phyloP scores from a whole-genome alignment of 441 rosid genomes.

The Arabidopsis lyrata region DNA sequence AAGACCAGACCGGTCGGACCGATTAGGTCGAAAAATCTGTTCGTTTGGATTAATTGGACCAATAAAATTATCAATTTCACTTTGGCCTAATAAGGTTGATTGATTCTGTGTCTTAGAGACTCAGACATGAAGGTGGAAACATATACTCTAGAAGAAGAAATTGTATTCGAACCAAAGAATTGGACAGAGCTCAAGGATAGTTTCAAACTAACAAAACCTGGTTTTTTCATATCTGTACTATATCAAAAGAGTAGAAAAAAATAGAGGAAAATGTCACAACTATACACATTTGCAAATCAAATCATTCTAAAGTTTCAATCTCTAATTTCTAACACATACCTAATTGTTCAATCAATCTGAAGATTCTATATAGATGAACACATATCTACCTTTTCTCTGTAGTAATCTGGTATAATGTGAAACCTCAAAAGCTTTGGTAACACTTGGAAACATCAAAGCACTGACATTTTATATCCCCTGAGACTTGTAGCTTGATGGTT shows the following conservation, averaged over 20 bases:
- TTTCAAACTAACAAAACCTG: slow-evolving; percentile 10
- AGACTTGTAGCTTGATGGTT: slow-evolving; percentile 9
- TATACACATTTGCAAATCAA: slow-evolving; percentile 10
- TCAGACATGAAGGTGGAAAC: not conserved
- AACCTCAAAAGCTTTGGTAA: slow-evolving; percentile 10
- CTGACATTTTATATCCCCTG: not conserved
- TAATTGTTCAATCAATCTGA: not conserved
- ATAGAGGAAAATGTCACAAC: slow-evolving; percentile 6
- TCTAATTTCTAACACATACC: not conserved
- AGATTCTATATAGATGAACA: not conserved
- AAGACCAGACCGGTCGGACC: not conserved
- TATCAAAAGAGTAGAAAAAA: not conserved
- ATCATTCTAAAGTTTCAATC: slow-evolving; percentile 17
- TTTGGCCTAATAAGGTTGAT: not conserved
- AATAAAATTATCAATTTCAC: not conserved
- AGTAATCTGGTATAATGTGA: not conserved
- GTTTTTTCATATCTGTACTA: slow-evolving; percentile 1
- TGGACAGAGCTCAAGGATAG: not conserved
- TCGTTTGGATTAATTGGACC: not conserved
- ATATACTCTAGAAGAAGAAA: not conserved
- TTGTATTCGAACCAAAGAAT: not conserved
- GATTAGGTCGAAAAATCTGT: not conserved
- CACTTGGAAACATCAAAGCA: slow-evolving; percentile 20
- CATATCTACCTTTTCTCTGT: not conserved
- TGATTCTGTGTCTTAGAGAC: not conserved